Conservation (phyloP, 2,329 filamentous ascomycete genomes). For the Lecanosticta acicola region DNA sequence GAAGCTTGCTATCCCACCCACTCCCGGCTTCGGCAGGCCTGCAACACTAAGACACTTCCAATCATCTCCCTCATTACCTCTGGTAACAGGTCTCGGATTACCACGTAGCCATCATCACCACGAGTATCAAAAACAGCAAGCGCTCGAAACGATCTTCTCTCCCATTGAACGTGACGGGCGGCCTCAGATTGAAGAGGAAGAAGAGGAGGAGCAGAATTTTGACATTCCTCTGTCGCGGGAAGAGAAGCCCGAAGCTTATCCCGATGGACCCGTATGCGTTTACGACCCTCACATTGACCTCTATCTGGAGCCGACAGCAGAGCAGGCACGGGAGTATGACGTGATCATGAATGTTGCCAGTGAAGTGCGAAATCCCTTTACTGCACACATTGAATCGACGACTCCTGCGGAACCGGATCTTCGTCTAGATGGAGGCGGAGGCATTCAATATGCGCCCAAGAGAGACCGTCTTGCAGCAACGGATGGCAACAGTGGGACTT, state of each 20-base stretch:
- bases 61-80: conserved; percentile 55
- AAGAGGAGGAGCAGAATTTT: conserved; percentile 47
- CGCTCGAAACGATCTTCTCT: conserved; percentile 30
- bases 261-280: conserved; percentile 74
- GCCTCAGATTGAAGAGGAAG: conserved; percentile 9
- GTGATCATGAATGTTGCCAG: conserved; percentile 80
- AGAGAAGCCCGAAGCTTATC: conserved; percentile 74
- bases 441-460: conserved; percentile 33
- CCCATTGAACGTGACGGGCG: conserved; percentile 19
- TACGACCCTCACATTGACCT: conserved; percentile 73
- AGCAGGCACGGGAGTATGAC: conserved; percentile 72
- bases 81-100: conserved; percentile 43
- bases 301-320: conserved; percentile 72
- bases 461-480: background rate
- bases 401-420: conserved; percentile 29
- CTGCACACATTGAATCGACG: conserved; percentile 15
- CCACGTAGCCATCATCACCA: conserved; percentile 10
- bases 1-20: conserved; percentile 55
- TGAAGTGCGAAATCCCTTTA: conserved; percentile 73
- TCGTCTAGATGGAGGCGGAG: conserved; percentile 29
- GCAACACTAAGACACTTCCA: conserved; percentile 54
- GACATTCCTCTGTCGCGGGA: conserved; percentile 55
- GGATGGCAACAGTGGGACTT: background rate
- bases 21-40: conserved; percentile 49
- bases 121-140: conserved; percentile 11